phyloP scores from a whole-genome alignment of 257 asterid genomes.

The Rauvolfia tetraphylla region DNA sequence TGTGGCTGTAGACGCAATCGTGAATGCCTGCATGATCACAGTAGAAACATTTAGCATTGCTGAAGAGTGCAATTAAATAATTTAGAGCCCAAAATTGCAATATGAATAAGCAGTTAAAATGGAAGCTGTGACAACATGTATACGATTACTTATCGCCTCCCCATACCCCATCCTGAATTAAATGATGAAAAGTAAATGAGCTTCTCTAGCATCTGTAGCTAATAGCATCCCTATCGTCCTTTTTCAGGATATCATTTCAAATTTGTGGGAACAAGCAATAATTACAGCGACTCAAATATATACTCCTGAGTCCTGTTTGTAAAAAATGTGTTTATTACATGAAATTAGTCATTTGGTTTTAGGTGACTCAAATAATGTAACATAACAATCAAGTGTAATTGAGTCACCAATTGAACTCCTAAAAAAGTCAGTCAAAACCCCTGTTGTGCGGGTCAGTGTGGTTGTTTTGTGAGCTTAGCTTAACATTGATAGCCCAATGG shows the following conservation, averaged over 20 bases:
- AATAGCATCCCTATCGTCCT: not conserved
- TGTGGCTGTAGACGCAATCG: conserved; percentile 97
- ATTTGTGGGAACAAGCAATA: not conserved
- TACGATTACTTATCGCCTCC: not conserved
- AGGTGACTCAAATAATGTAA: not conserved
- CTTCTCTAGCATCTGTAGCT: not conserved
- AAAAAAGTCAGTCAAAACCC: not conserved
- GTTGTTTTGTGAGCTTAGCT: not conserved
- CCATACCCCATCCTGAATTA: not conserved
- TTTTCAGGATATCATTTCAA: not conserved
- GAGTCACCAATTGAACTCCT: not conserved
- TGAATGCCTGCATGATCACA: conserved; percentile 67
- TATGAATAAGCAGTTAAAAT: not conserved
- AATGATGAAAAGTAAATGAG: not conserved
- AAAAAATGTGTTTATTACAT: too few species aligned
- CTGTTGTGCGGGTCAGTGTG: not conserved
- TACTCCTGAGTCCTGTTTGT: too few species aligned
- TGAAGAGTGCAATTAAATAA: not conserved
- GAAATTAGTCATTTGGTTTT: too few species aligned
- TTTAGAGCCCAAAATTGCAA: not conserved
- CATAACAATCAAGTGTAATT: not conserved
- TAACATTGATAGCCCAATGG: not conserved
- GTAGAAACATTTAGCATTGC: not conserved
- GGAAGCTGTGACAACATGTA: not conserved
- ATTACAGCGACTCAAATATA: not conserved